Base-by-base conservation (phyloP, 257 asterid species). In the Plantago elongata region DNA sequence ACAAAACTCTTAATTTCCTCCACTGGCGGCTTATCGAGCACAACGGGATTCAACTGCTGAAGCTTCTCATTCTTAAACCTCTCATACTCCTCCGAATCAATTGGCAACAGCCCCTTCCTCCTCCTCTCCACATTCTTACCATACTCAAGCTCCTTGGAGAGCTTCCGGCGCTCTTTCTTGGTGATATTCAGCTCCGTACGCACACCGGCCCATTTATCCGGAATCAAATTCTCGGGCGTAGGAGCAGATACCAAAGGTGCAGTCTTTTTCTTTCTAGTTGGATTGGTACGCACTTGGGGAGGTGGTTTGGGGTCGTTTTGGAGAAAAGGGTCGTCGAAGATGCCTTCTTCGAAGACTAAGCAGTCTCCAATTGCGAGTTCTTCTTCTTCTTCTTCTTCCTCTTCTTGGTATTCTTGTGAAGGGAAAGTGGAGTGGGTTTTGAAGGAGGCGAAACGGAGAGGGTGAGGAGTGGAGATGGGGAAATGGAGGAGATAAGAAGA, bases 331-430 rank as follows among this genome's bases (percentile, higher is more conserved):
- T 87, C 99, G 13, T 79, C 84, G 78, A 93, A 93, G 40, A 84
- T 68, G 4, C 92, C 99, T 45, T 84, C 96, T 68, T 93, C 99
- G 56, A 57, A 93, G 13, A 93, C 99, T 22, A 93, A 73, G 64
- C 97, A 93, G 72, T 93, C 99, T 3, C 99, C 99, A 3, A 93
- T 63, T 59, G 68, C 79, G 27, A 70, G 65, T 16, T 78, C 83
- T 8, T 84, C 89, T 5, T 86, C 85, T 30, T 76, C 85, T 10
- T 75, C 83, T 22, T 65, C 67, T 29, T 66, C 77, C 27, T 22
- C 27, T 22, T 22, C 27, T 22, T 22, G 27, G 27, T 22, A 22
- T 22, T 22, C 27, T 22, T 60, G 72, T 64, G 72, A 60, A 15
- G 85, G 73, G 71, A 63, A 70, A 2, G 69, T 54, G 9, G 9